These are phyloP conservation scores for Simmondsia chinensis DNA, from an alignment of 148 eudicot genomes.

Conservation along the genomic window DNA sequence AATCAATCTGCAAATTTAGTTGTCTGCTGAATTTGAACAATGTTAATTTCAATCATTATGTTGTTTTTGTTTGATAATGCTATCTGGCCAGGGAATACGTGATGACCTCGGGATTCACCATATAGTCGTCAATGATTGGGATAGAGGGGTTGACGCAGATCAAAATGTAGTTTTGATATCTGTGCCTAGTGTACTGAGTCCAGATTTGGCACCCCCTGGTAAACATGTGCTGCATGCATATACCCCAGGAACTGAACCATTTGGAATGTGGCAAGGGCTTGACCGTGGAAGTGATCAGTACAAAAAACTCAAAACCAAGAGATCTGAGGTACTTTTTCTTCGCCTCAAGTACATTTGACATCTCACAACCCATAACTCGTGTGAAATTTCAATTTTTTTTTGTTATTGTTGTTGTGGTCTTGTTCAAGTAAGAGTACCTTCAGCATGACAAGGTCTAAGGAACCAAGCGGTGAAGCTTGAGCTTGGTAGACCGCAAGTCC, in stretches of 20 bases:
- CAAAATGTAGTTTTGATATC: slow-evolving; percentile 95
- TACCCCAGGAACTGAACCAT: slow-evolving; percentile 91
- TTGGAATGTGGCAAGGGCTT: slow-evolving; percentile 86
- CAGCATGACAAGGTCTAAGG: too few relatives aligned
- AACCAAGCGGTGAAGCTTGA: too few relatives aligned
- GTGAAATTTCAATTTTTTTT: too few relatives aligned
- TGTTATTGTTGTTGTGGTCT: too few relatives aligned
- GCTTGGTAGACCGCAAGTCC: too few relatives aligned
- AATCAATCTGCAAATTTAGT: too few relatives aligned
- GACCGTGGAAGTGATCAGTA: slow-evolving; percentile 75
- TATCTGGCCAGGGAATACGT: slow-evolving; percentile 65
- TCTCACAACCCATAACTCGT: too few relatives aligned
- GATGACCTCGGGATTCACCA: slow-evolving; percentile 93
- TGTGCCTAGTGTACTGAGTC: slow-evolving; percentile 76
- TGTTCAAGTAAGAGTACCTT: too few relatives aligned
- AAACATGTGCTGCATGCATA: slow-evolving; percentile 92
- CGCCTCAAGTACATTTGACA: neutral
- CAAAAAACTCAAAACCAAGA: slow-evolving; percentile 77
- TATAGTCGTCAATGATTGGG: slow-evolving; percentile 89
- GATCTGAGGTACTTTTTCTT: slow-evolving; percentile 61
- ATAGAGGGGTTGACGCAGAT: slow-evolving; percentile 90
- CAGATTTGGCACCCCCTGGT: slow-evolving; percentile 85
- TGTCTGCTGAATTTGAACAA: too few relatives aligned
- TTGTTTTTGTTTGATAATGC: too few relatives aligned
- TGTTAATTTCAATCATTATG: too few relatives aligned